Conservation (phyloP, 257 asterid species). For the Paraleonurus japonicus region DNA sequence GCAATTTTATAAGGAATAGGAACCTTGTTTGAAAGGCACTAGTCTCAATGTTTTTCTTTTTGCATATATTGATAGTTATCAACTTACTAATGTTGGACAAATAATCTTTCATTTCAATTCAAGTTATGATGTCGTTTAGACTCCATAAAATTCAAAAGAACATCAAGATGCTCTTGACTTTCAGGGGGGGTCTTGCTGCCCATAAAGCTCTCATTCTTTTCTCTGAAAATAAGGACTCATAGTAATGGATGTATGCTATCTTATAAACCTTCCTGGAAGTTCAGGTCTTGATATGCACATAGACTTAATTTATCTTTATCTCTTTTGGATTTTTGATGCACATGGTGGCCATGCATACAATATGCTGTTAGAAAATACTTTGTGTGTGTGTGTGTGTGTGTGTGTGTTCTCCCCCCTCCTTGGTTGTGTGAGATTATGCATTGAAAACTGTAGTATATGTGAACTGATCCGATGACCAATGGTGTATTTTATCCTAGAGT, state of each 20-base stretch:
- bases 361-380: slow-evolving; percentile 7
- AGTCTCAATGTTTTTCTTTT: neutral
- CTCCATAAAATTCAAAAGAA: slow-evolving; percentile 8
- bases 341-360: slow-evolving; percentile 8
- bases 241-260: neutral
- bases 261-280: slow-evolving; percentile 4
- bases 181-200: slow-evolving; percentile 8
- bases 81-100: slow-evolving; percentile 1
- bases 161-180: slow-evolving; percentile 13
- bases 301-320: slow-evolving; percentile 16
- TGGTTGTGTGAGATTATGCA: slow-evolving; percentile 15
- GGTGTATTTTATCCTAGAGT: neutral
- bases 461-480: slow-evolving; percentile 3
- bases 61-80: slow-evolving; percentile 3
- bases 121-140: slow-evolving; percentile 17
- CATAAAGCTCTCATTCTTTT: neutral
- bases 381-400: neutral
- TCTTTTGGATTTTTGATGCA: slow-evolving; percentile 21
- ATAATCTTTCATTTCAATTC: slow-evolving; percentile 4
- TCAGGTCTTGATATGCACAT: slow-evolving; percentile 4
- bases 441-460: neutral
- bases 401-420: neutral
- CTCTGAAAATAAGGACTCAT: slow-evolving; percentile 9
- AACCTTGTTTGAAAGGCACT: slow-evolving; percentile 13
- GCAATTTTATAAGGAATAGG: neutral